phyloP scores from a whole-genome alignment of 495 filamentous ascomycete species.

The Cercophora newfieldiana region DNA sequence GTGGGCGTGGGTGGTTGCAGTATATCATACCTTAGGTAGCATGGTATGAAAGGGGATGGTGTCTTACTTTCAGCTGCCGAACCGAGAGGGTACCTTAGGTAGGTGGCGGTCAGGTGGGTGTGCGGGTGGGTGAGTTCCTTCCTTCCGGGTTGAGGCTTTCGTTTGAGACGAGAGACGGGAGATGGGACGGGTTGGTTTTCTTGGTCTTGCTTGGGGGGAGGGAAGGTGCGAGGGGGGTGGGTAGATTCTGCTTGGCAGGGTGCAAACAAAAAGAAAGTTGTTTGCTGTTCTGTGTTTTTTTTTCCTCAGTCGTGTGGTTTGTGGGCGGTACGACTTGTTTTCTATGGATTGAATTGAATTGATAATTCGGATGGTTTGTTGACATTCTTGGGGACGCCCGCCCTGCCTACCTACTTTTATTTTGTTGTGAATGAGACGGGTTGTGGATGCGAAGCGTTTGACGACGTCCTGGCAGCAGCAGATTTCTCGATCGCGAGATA shows the following conservation, averaged over 20 bases:
- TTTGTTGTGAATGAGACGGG: too few species aligned
- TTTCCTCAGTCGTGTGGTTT: too few species aligned
- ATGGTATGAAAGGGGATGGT: neutral
- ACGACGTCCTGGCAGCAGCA: neutral
- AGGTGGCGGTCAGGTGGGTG: neutral
- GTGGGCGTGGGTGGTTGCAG: neutral
- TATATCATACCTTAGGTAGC: too few species aligned
- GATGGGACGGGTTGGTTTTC: too few species aligned
- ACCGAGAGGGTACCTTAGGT: neutral
- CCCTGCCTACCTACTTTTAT: neutral
- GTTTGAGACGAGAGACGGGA: too few species aligned
- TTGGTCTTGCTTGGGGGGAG: too few species aligned
- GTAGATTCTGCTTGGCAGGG: neutral
- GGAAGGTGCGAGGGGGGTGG: too few species aligned
- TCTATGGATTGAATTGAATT: neutral
- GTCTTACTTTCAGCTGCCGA: neutral
- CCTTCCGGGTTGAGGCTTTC: neutral
- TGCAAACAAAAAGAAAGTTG: neutral
- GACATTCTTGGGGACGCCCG: neutral
- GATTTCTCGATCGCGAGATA: neutral
- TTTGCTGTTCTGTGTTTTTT: neutral
- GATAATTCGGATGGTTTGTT: too few species aligned
- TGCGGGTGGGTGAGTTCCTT: too few species aligned
- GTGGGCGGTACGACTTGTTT: neutral
- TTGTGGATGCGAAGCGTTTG: too few species aligned